Percentiles rank a stretch among this genome's conserved stretches.
phyloP scores from a whole-genome alignment of 108 stramenopile genomes.

The Nannochloropsis salina region DNA sequence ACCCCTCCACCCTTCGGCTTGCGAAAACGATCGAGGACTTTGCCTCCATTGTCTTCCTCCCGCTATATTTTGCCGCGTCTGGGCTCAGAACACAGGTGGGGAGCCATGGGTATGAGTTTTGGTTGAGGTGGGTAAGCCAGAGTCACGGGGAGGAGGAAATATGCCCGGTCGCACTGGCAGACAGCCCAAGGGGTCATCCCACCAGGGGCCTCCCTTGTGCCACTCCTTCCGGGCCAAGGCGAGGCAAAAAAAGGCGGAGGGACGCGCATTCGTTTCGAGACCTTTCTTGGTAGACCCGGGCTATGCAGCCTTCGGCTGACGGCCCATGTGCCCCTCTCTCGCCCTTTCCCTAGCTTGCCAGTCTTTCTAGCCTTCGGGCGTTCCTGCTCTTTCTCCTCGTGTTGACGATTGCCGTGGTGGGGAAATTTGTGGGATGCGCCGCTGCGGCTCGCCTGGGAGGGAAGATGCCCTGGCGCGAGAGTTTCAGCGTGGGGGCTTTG shows the following conservation, averaged over 20 bases:
- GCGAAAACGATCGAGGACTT: slow-evolving; percentile 20
- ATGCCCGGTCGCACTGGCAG: too few species aligned
- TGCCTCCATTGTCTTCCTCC: slow-evolving; percentile 12
- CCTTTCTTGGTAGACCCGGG: too few species aligned
- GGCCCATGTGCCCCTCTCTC: too few species aligned
- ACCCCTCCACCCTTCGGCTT: slow-evolving; percentile 1
- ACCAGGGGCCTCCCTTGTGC: too few species aligned
- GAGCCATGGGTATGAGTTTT: not conserved
- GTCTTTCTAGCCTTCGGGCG: not conserved
- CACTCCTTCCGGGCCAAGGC: too few species aligned
- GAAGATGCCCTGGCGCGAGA: not conserved
- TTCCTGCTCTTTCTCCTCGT: slow-evolving; percentile 22
- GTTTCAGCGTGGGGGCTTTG: not conserved
- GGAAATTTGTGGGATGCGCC: slow-evolving; percentile 17
- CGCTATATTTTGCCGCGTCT: slow-evolving; percentile 20
- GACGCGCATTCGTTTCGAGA: too few species aligned
- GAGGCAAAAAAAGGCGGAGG: too few species aligned
- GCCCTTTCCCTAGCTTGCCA: not conserved
- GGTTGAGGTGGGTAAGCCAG: too few species aligned
- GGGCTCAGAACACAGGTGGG: slow-evolving; percentile 16
- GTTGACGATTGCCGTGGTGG: not conserved
- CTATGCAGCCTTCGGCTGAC: too few species aligned
- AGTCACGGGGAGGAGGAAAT: too few species aligned
- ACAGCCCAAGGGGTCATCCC: too few species aligned
- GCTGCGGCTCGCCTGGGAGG: not conserved